Conservation (phyloP, 805 yeast species). For the Candida qinlingensis region DNA sequence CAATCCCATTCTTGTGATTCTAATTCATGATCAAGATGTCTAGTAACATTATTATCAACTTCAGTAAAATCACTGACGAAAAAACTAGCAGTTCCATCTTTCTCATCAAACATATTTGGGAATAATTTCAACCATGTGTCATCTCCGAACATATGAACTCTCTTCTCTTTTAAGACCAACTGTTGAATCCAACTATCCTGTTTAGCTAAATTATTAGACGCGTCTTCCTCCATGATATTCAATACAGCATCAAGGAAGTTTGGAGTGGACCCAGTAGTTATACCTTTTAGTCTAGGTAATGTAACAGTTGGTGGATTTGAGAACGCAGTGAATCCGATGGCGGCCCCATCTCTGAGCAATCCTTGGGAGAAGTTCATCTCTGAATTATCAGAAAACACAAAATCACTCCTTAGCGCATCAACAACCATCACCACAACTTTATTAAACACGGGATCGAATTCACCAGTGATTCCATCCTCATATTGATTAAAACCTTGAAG, state of each 20-base stretch:
- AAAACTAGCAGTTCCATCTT: constrained; percentile 89
- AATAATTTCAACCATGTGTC: constrained; percentile 96
- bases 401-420: constrained; percentile 91
- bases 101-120: constrained; percentile 58
- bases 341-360: constrained; percentile 59
- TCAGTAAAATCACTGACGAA: constrained; percentile 93
- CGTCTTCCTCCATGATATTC: constrained; percentile 88
- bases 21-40: constrained; percentile 69
- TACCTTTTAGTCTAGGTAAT: constrained; percentile 85
- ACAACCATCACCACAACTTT: constrained; percentile 78
- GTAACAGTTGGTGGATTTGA: constrained; percentile 97
- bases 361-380: constrained; percentile 62
- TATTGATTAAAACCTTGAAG: constrained; percentile 51
- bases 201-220: constrained; percentile 55
- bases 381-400: constrained; percentile 63
- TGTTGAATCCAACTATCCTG: constrained; percentile 91
- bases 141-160: constrained; percentile 86
- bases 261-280: constrained; percentile 93
- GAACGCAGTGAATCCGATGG: constrained; percentile 84
- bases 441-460: constrained; percentile 47
- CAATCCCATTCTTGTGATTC: constrained; percentile 64
- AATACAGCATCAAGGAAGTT: constrained; percentile 90
- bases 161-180: constrained; percentile 32
- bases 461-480: constrained; percentile 16
- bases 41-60: constrained; percentile 88